These are phyloP conservation scores for Trichoderma guizhouense DNA, from an alignment of 2,329 filamentous ascomycete species.

Conservation along the genomic window DNA sequence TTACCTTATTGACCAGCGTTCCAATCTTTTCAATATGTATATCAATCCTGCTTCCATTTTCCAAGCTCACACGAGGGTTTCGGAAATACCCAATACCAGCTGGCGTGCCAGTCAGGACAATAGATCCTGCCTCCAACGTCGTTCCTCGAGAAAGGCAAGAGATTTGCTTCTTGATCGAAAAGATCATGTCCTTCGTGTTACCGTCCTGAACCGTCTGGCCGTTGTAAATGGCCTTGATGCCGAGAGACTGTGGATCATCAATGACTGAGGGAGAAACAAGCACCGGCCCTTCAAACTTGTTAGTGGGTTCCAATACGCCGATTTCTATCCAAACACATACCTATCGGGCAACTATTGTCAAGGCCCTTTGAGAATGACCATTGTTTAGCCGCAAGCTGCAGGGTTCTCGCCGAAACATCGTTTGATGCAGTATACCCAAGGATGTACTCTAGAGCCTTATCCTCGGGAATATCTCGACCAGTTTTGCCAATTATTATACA, in stretches of 20 bases:
- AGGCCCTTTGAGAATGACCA: not conserved
- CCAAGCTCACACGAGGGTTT: constrained; percentile 28
- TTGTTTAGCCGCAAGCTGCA: constrained; percentile 28
- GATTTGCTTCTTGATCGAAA: constrained; percentile 39
- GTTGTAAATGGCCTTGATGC: constrained; percentile 35
- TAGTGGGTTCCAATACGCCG: not conserved
- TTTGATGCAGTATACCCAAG: constrained; percentile 57
- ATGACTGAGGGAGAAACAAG: constrained; percentile 24
- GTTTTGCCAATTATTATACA: constrained; percentile 47
- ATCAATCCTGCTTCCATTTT: constrained; percentile 35
- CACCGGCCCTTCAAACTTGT: constrained; percentile 28
- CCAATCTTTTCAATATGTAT: constrained; percentile 33
- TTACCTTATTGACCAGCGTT: not conserved
- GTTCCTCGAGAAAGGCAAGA: constrained; percentile 38
- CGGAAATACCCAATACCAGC: constrained; percentile 40
- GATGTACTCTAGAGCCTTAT: constrained; percentile 48
- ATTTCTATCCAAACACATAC: not conserved
- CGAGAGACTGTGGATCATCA: constrained; percentile 38
- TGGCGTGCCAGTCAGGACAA: constrained; percentile 43
- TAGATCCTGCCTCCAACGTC: constrained; percentile 43
- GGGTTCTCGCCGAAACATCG: constrained; percentile 48
- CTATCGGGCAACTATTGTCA: not conserved
- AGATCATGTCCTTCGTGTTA: constrained; percentile 43
- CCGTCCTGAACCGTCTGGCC: constrained; percentile 43
- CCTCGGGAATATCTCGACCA: constrained; percentile 46